Evolutionary conservation across 2,329 filamentous ascomycete genomes (phyloP), one percentile per base, ranked within the genome.

Genomic region (Didymella arachidicola): DNA sequence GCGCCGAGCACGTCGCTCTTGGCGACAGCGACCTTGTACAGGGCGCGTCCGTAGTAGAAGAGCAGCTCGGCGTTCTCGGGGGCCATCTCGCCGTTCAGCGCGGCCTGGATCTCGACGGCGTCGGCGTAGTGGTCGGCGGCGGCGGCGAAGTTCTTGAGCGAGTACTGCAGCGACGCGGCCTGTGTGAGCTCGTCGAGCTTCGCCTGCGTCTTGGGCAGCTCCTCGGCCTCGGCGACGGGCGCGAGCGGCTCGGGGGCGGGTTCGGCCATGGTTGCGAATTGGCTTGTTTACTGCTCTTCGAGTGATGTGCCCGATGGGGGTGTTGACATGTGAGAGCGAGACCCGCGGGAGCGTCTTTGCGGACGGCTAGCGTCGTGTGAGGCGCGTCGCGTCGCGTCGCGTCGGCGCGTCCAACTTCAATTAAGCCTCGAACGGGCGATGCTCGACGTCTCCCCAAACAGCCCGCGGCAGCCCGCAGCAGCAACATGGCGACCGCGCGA

Each of bases 1-100:
- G 90, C 91, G 57, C 95, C 95, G 34, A 99, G 83, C 25, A 99
- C 93, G 73, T 98, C 93, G 74, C 93, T 97, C 78, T 96, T 97
- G 76, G 87, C 89, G 76, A 98, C 91, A 29, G 93, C 95, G 60
- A 98, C 90, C 77, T 93, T 93, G 83, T 96, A 98, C 19, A 99
- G 82, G 56, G 92, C 92, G 74, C 94, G 91, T 14, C 95, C 95
- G 78, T 99, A 99, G 64, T 93, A 86, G 78, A 96, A 99, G 19
- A 98, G 86, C 45, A 99, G 86, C 75, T 98, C 94, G 49, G 93
- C 94, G 70, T 99, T 99, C 57, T 92, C 89, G 4, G 91, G 87
- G 16, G 88, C 88, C 84, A 96, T 91, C 79, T 98, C 95, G 77
- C 94, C 95, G 76, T 97, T 95, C 76, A 97, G 83, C 76, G 92